Evolutionary conservation across 2,329 filamentous ascomycete species (phyloP).

Genomic region (Apiospora sp.): DNA sequence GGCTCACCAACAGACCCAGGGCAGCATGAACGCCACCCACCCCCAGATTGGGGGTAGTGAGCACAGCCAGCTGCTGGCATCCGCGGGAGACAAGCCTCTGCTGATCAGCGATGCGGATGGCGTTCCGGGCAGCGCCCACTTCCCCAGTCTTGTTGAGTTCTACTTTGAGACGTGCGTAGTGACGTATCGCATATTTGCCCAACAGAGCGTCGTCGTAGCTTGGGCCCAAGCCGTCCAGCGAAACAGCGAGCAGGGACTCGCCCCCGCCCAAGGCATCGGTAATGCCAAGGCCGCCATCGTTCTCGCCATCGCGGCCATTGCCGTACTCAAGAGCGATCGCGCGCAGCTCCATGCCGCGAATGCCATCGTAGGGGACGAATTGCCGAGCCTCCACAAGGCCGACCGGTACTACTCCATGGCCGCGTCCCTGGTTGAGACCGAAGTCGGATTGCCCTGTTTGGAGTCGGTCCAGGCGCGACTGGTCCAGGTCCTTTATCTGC

Average conservation of each 20-base stretch:
- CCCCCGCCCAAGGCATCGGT: constrained; percentile 46
- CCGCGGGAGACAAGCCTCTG: constrained; percentile 43
- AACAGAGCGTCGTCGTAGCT: background rate
- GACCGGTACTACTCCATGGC: constrained; percentile 42
- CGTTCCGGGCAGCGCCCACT: background rate
- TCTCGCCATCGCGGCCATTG: constrained; percentile 57
- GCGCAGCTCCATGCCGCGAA: constrained; percentile 19
- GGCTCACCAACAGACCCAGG: background rate
- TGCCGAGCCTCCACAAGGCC: constrained; percentile 26
- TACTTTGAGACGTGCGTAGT: constrained; percentile 28
- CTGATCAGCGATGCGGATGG: background rate
- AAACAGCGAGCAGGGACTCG: constrained; percentile 32
- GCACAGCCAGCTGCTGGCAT: constrained; percentile 37
- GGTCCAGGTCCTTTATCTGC: constrained; percentile 64
- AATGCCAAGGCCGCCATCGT: constrained; percentile 56
- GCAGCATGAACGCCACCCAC: background rate
- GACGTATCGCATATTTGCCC: constrained; percentile 26
- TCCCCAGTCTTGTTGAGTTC: constrained; percentile 22
- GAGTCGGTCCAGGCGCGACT: constrained; percentile 66
- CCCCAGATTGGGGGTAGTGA: constrained; percentile 33
- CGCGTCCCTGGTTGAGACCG: constrained; percentile 49
- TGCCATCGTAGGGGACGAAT: background rate
- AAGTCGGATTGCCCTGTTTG: constrained; percentile 60
- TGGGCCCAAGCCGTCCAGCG: constrained; percentile 27
- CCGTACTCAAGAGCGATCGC: constrained; percentile 46